These are phyloP conservation scores for Aspergillus sparsus DNA, from an alignment of 495 filamentous ascomycete species.

Conservation along the genomic window DNA sequence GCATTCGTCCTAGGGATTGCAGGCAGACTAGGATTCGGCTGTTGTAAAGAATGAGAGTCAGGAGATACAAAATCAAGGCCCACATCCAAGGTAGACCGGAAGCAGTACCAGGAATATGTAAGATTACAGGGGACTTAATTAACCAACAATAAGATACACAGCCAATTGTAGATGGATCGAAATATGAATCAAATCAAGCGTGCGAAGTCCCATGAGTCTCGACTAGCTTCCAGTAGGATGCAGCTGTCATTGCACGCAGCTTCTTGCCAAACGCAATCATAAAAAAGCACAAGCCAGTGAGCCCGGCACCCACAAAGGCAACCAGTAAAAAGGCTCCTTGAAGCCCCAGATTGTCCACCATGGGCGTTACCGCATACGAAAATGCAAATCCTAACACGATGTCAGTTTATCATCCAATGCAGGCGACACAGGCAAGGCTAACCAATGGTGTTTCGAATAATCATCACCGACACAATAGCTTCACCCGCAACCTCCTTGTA, in stretches of 20 bases:
- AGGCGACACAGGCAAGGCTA: neutral
- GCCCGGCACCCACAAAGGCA: neutral
- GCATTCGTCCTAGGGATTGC: too few relatives aligned
- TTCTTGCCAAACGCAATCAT: slow-evolving; percentile 1
- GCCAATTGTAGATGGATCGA: too few relatives aligned
- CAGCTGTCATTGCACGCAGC: neutral
- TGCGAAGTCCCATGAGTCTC: too few relatives aligned
- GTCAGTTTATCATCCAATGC: neutral
- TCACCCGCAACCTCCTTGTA: slow-evolving; percentile 52
- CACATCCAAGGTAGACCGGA: too few relatives aligned
- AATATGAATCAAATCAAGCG: too few relatives aligned
- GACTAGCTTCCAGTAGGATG: slow-evolving; percentile 7
- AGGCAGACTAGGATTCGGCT: too few relatives aligned
- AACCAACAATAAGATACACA: too few relatives aligned
- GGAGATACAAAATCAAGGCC: too few relatives aligned
- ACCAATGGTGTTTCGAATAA: slow-evolving; percentile 59
- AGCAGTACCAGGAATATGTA: too few relatives aligned
- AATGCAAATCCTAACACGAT: slow-evolving; percentile 10
- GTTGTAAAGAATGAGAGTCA: too few relatives aligned
- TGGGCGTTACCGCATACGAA: slow-evolving; percentile 2
- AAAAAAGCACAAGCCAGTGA: neutral
- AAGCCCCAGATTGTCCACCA: slow-evolving; percentile 1
- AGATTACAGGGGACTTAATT: too few relatives aligned
- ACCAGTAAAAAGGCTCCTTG: slow-evolving; percentile 4
- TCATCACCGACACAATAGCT: slow-evolving; percentile 55